Evolutionary conservation across 2,329 filamentous ascomycete genomes (phyloP), one percentile per base, ranked within the genome.

Genomic region (Drechslera avenae): DNA sequence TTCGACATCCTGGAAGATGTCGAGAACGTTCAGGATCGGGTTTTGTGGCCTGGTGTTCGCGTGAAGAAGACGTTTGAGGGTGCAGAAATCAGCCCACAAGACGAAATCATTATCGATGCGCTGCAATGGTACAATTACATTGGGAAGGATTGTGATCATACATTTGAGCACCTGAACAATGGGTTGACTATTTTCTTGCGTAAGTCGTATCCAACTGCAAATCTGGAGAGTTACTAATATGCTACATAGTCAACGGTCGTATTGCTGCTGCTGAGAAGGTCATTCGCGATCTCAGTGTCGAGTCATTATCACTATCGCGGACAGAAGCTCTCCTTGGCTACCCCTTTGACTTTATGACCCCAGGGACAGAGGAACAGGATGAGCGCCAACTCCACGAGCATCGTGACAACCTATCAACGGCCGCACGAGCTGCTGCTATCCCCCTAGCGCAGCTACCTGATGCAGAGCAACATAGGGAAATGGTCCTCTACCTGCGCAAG

Each of bases 61-160:
- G 82, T 96, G 47, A 85, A 82, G 67, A 77, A 82, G 5, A 85
- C 88, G 52, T 89, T 96, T 65, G 84, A 92, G 44, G 57, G 65
- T 2, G 44, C 51, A 12, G 44, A 54, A 45, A 86, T 86, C 3
- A 83, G 85, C 2, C 79, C 85, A 6, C 74, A 80, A 35, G 83
- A 88, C 52, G 87, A 93, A 56, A 84, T 87, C 28, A 80, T 96
- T 43, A 90, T 97, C 37, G 83, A 88, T 49, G 86, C 89, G 31
- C 76, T 97, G 52, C 89, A 95, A 67, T 97, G 93, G 92, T 86
- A 93, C 69, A 77, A 90, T 50, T 81, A 90, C 48, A 82, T 93
- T 7, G 84, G 88, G 41, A 87, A 83, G n/a, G 61, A 71, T 8
- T 59, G 58, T 23, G 53, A 81, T 13, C 80, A 87, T 50, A 86